Percentiles rank a stretch among this genome's conserved stretches.
Evolutionary conservation across 2,329 filamentous ascomycete species (phyloP).

Genomic region (Pseudonectria buxi): DNA sequence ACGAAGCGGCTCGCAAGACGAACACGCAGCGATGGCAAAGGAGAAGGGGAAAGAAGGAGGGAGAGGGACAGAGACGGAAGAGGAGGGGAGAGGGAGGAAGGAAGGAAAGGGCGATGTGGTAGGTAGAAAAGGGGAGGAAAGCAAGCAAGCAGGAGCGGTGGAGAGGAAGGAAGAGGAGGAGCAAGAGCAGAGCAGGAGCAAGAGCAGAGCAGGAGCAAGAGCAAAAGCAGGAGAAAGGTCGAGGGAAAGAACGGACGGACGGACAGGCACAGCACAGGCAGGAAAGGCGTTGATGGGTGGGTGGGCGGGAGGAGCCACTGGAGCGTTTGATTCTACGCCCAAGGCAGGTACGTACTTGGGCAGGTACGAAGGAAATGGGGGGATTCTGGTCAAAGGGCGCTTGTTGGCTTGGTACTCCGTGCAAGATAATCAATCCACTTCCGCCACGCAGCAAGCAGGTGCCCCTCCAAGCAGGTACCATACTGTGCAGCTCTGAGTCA

Average conservation of each 20-base stretch:
- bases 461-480: no score
- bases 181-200: constrained; percentile 25
- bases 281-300: no score
- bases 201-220: constrained; percentile 25
- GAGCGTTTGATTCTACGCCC: no score
- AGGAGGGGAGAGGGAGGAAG: constrained; percentile 25
- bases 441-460: no score
- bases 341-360: no score
- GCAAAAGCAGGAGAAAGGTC: constrained; percentile 20
- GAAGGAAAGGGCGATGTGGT: constrained; percentile 25
- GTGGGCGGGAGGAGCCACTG: no score
- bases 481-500: no score
- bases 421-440: no score
- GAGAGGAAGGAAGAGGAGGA: constrained; percentile 24
- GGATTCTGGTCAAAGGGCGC: no score
- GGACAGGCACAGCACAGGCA: no score
- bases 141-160: constrained; percentile 27
- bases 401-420: no score
- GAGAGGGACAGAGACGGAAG: constrained; percentile 21
- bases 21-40: constrained; percentile 20
- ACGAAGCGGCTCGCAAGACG: constrained; percentile 13
- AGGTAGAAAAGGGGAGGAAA: constrained; percentile 23
- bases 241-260: constrained; percentile 1
- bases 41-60: constrained; percentile 20
- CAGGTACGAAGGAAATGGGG: no score